Evolutionary conservation across 768 basidiomycete genomes (phyloP).

Genomic region (Tylopilus sp.): DNA sequence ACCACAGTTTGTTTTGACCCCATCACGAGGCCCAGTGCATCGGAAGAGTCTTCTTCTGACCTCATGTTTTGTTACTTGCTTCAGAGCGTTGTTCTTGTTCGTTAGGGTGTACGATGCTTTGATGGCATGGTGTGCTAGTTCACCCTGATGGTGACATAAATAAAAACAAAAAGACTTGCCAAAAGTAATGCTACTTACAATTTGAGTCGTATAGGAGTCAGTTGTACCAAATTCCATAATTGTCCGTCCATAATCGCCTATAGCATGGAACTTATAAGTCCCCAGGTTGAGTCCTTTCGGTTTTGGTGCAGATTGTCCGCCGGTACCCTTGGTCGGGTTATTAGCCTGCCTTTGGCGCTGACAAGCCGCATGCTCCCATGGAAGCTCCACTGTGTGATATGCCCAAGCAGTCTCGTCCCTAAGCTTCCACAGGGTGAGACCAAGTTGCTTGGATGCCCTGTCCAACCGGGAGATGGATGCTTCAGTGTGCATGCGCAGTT

Average conservation of each 20-base stretch:
- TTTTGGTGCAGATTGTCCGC: background rate
- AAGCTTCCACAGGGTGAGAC: conserved; percentile 24
- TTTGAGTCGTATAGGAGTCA: conserved; percentile 5
- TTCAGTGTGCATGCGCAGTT: too few relatives aligned
- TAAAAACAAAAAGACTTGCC: background rate
- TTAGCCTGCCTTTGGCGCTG: background rate
- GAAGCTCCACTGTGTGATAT: conserved; percentile 31
- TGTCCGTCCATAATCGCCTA: conserved; percentile 22
- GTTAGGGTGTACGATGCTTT: conserved; percentile 37
- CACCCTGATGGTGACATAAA: too few relatives aligned
- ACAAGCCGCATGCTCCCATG: conserved; percentile 24
- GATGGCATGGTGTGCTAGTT: conserved; percentile 34
- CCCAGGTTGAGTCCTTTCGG: conserved; percentile 18
- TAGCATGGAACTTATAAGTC: conserved; percentile 32
- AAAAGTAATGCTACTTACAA: background rate
- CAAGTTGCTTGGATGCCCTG: conserved; percentile 15
- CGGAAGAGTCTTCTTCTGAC: conserved; percentile 10
- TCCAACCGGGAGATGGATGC: conserved; percentile 19
- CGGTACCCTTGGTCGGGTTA: background rate
- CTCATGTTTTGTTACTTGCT: conserved; percentile 30
- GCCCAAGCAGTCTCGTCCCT: conserved; percentile 8
- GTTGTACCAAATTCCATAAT: conserved; percentile 4
- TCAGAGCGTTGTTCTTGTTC: conserved; percentile 32
- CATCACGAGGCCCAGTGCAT: background rate
- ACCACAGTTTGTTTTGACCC: background rate